These are phyloP conservation scores for Paecilomyces variotii DNA, from an alignment of 2,329 filamentous ascomycete species.

Conservation along the genomic window DNA sequence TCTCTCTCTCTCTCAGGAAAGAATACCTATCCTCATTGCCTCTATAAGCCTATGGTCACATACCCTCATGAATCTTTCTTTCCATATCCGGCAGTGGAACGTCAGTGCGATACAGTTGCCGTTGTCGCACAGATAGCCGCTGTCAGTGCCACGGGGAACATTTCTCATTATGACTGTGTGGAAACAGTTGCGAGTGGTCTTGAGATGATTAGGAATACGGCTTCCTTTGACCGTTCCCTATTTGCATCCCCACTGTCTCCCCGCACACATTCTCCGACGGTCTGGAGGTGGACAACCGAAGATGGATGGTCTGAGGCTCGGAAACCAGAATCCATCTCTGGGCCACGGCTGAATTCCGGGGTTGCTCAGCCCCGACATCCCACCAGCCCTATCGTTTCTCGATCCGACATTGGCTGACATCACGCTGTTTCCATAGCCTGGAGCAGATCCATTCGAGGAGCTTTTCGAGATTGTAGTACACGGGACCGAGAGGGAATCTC, in stretches of 20 bases:
- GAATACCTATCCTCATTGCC: neutral
- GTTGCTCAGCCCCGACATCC: neutral
- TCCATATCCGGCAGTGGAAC: neutral
- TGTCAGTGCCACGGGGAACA: neutral
- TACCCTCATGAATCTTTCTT: neutral
- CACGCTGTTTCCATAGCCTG: neutral
- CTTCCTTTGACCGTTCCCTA: neutral
- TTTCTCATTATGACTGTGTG: neutral
- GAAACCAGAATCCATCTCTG: conserved; percentile 17
- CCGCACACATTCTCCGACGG: neutral
- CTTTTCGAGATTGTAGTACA: neutral
- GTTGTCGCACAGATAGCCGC: neutral
- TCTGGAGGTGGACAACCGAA: neutral
- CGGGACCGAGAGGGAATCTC: neutral
- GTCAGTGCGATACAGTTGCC: neutral
- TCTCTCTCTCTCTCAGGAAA: neutral
- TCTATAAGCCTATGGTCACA: neutral
- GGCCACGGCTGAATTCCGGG: neutral
- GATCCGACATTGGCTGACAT: neutral
- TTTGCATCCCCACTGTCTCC: neutral
- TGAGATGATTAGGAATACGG: neutral
- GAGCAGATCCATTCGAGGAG: neutral
- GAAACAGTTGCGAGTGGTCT: neutral
- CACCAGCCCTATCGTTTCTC: neutral
- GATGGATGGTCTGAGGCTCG: conserved; percentile 5